These are phyloP conservation scores for Neoarthrinium moseri DNA, from an alignment of 2,329 filamentous ascomycete species.

Conservation along the genomic window DNA sequence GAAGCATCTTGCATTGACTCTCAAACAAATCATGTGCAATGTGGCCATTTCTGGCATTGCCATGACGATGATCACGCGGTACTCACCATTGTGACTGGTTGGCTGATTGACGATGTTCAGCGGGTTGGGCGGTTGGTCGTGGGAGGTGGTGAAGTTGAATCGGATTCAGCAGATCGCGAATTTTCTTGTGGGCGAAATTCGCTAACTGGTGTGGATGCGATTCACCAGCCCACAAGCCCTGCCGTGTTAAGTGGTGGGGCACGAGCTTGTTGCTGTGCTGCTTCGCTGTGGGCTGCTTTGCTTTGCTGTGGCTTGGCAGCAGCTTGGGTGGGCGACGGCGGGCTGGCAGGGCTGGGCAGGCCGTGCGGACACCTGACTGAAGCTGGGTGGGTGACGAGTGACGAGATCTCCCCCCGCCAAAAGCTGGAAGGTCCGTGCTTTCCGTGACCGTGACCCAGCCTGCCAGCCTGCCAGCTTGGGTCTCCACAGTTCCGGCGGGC, in stretches of 20 bases:
- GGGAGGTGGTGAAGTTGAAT: constrained; percentile 12
- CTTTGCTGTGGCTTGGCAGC: constrained; percentile 10
- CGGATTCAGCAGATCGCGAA: constrained; percentile 10
- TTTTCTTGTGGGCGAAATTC: constrained; percentile 13
- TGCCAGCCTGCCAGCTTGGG: too few species aligned
- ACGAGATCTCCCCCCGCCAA: background rate
- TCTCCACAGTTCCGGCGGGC: too few species aligned
- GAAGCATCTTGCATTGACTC: constrained; percentile 99
- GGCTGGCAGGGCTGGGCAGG: background rate
- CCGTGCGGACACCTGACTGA: background rate
- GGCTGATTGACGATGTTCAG: constrained; percentile 36
- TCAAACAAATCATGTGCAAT: constrained; percentile 30
- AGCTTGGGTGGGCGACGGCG: constrained; percentile 3
- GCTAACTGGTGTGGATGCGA: constrained; percentile 10
- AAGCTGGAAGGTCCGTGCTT: background rate
- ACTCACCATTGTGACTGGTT: constrained; percentile 71
- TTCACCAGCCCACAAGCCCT: constrained; percentile 14
- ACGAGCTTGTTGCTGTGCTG: constrained; percentile 42
- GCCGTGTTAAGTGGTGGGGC: constrained; percentile 30
- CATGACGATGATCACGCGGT: constrained; percentile 31
- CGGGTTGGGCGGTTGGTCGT: constrained; percentile 15
- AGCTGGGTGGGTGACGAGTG: constrained; percentile 2
- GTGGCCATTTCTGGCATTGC: constrained; percentile 28
- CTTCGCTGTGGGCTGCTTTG: too few species aligned
- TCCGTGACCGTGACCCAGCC: background rate